Conservation (phyloP, 164 flowering plant species). For the Tetrastigma voinierianum region DNA sequence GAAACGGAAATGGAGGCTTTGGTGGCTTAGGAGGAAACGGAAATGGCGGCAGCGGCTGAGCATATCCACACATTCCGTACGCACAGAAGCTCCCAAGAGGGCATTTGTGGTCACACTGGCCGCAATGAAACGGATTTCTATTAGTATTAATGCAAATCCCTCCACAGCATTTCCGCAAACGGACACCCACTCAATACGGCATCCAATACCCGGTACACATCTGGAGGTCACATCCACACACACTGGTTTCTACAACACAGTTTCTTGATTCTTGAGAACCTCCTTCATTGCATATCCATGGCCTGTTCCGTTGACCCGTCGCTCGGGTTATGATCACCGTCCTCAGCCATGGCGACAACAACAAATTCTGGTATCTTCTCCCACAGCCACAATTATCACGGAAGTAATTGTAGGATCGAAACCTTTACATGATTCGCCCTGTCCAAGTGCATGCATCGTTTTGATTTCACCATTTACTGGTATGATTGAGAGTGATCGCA, state of each 20-base stretch:
- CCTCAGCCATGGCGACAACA: slow-evolving; percentile 43
- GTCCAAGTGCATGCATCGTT: background rate
- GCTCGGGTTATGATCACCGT: slow-evolving; percentile 21
- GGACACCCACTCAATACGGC: slow-evolving; percentile 60
- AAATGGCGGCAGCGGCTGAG: slow-evolving; percentile 24
- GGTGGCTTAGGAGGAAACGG: slow-evolving; percentile 21
- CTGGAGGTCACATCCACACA: slow-evolving; percentile 47
- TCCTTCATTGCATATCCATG: slow-evolving; percentile 59
- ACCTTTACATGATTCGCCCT: background rate
- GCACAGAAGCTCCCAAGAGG: slow-evolving; percentile 39
- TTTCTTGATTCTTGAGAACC: slow-evolving; percentile 18
- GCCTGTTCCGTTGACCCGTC: slow-evolving; percentile 47
- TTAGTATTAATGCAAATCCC: slow-evolving; percentile 55
- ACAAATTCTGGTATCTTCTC: background rate
- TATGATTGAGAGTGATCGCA: background rate
- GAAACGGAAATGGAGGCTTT: background rate
- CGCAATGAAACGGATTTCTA: slow-evolving; percentile 53
- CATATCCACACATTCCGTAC: slow-evolving; percentile 76
- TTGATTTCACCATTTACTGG: background rate
- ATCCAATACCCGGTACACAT: slow-evolving; percentile 65
- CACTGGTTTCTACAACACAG: slow-evolving; percentile 63
- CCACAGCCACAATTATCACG: background rate
- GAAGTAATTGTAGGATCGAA: slow-evolving; percentile 1
- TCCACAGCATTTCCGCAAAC: slow-evolving; percentile 65
- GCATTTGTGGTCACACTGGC: slow-evolving; percentile 48